These are phyloP conservation scores for Fragaria vesca DNA, from an alignment of 306 rosid species.

Conservation along the genomic window DNA sequence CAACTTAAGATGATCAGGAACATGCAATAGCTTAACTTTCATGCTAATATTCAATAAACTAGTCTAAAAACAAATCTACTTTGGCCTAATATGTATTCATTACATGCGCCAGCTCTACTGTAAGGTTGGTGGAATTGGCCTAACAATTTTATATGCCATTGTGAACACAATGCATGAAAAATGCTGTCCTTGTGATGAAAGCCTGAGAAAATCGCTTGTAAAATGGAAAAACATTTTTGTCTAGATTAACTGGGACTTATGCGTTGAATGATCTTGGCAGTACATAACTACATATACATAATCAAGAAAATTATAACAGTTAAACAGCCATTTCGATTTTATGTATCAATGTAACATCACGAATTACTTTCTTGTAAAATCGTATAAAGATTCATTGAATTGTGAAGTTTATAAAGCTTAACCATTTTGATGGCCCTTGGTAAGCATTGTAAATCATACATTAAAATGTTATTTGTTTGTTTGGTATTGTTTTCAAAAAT, in stretches of 20 bases:
- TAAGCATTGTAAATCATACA: not conserved
- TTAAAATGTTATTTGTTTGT: not conserved
- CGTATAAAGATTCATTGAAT: not conserved
- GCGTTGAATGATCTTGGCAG: no score
- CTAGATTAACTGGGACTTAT: not conserved
- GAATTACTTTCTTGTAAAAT: no score
- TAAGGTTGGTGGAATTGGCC: not conserved
- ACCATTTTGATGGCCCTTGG: not conserved
- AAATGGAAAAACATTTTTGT: not conserved
- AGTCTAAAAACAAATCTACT: not conserved
- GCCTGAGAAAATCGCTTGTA: not conserved
- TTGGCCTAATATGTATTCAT: not conserved
- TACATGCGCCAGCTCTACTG: not conserved
- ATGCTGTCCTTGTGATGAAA: not conserved
- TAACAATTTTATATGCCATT: not conserved
- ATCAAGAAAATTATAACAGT: no score
- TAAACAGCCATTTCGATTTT: no score
- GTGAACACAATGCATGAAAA: not conserved
- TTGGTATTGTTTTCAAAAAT: not conserved
- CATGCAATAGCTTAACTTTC: not conserved
- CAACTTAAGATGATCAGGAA: not conserved
- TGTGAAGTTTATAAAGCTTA: not conserved
- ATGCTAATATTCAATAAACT: not conserved
- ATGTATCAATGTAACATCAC: no score
- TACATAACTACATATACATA: no score